Percentiles rank a stretch among this genome's conserved stretches.
These are phyloP conservation scores for Cymodocea nodosa DNA, from an alignment of 116 monocot genomes.

Conservation along the genomic window DNA sequence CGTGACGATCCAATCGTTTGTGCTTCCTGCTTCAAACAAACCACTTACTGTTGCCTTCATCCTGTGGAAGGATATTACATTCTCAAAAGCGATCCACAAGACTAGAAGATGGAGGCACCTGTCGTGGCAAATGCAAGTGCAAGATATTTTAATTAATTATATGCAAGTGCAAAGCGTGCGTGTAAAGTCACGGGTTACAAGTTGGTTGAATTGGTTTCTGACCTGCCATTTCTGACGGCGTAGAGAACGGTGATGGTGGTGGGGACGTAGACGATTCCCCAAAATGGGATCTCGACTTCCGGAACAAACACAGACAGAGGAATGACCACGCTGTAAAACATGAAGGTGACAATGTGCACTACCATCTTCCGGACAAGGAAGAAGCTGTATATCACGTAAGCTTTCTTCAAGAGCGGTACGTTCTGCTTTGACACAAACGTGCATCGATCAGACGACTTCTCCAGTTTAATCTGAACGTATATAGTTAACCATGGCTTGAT, in stretches of 20 bases:
- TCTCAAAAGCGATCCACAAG: slow-evolving; percentile 25
- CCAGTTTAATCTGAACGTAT: neutral
- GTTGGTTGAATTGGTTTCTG: neutral
- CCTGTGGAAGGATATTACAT: slow-evolving; percentile 23
- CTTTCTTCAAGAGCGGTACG: slow-evolving; percentile 25
- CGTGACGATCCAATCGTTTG: slow-evolving; percentile 39
- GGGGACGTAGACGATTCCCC: slow-evolving; percentile 26
- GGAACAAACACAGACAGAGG: slow-evolving; percentile 25
- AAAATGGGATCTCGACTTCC: slow-evolving; percentile 28
- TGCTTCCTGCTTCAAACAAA: slow-evolving; percentile 18
- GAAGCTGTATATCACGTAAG: slow-evolving; percentile 28
- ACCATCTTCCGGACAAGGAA: slow-evolving; percentile 34
- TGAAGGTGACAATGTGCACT: slow-evolving; percentile 22
- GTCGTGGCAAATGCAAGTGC: neutral
- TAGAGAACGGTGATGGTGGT: slow-evolving; percentile 21
- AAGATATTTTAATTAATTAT: neutral
- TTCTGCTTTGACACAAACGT: slow-evolving; percentile 13
- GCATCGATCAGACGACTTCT: neutral
- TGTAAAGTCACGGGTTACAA: too few species aligned
- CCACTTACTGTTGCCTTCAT: slow-evolving; percentile 18
- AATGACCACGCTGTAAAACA: slow-evolving; percentile 30
- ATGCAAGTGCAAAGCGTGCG: neutral
- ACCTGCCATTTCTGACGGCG: slow-evolving; percentile 31
- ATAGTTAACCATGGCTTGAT: neutral
- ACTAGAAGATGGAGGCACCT: slow-evolving; percentile 16